Evolutionary conservation across 2,329 filamentous ascomycete genomes (phyloP), one percentile per base, ranked within the genome.

Genomic region (Mycogone perniciosa): DNA sequence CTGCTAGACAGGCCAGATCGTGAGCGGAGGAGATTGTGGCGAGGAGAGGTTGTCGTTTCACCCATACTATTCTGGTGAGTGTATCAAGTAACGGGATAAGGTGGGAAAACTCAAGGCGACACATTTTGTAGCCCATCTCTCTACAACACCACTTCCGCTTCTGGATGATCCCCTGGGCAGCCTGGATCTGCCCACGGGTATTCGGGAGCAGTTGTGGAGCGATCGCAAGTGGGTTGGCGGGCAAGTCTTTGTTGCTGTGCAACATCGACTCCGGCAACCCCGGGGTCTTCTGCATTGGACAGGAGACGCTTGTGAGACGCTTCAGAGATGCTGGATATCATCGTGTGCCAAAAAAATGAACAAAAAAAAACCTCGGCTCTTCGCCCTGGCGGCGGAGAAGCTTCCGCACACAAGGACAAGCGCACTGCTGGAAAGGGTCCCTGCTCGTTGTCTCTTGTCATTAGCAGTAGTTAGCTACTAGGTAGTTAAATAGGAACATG

Each of bases 361-460:
- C 45, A 39, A 48, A 50, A 43, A 38, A 48, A 54, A 52, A 57
- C 54, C 54, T 53, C 57, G 20, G 5, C 13, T 46, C 56, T 54
- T 52, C 56, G 62, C 64, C 64, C 64, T 55, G 65, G 66, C 26
- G 64, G 60, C 53, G 53, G 43, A 56, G 56, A 55, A 61, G 61
- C 57, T 52, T 59, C 60, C 59, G 61, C 56, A 54, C 57, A 62
- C 60, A 63, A 67, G 62, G 60, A 64, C 59, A 67, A 65, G 63
- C 64, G 62, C 62, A 62, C 59, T 65, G 60, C 59, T 63, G 61
- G 56, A 62, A 59, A 62, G 62, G 62, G 62, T 62, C 62, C 65
- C 66, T 69, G 67, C 64, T 68, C 62, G 63, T 64, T 66, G 62
- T 65, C 60, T 57, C 61, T 69, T 65, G 65, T 67, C 58, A 59